Evolutionary conservation across 2,329 filamentous ascomycete species (phyloP).

Genomic region (Macroventuria anomochaeta): DNA sequence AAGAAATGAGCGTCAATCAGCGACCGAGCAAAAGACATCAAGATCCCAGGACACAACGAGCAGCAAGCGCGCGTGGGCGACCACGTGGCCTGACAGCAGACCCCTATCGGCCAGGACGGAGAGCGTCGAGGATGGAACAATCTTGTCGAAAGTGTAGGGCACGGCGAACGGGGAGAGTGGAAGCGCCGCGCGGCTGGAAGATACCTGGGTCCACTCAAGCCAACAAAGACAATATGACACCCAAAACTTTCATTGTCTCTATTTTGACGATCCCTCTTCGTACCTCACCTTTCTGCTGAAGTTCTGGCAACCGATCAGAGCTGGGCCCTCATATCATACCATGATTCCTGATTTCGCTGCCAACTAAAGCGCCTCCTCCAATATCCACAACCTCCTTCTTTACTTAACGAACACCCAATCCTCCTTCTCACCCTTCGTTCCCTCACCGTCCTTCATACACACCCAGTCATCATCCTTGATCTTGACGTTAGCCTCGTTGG

Average conservation of each 20-base stretch:
- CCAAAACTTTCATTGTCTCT: background rate
- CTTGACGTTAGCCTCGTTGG: background rate
- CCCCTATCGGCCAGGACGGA: too few species aligned
- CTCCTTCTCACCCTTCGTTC: background rate
- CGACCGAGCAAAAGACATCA: background rate
- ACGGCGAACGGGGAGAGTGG: background rate
- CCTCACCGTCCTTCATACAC: background rate
- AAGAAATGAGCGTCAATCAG: slow-evolving; percentile 53
- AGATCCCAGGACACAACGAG: too few species aligned
- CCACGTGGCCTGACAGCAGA: background rate
- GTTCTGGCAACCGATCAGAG: too few species aligned
- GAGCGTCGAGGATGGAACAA: too few species aligned
- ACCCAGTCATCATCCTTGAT: background rate
- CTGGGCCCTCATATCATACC: too few species aligned
- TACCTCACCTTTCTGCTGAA: too few species aligned
- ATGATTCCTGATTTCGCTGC: too few species aligned
- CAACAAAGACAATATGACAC: background rate
- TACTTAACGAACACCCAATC: background rate
- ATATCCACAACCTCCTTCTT: background rate
- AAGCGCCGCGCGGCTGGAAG: slow-evolving; percentile 2
- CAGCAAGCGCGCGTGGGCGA: background rate
- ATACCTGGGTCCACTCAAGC: slow-evolving; percentile 11
- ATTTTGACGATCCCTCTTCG: too few species aligned
- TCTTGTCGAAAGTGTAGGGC: too few species aligned
- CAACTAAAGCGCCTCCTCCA: too few species aligned